These are phyloP conservation scores for Pleurotus citrinopileatus DNA, from an alignment of 768 basidiomycete genomes.

Conservation along the genomic window DNA sequence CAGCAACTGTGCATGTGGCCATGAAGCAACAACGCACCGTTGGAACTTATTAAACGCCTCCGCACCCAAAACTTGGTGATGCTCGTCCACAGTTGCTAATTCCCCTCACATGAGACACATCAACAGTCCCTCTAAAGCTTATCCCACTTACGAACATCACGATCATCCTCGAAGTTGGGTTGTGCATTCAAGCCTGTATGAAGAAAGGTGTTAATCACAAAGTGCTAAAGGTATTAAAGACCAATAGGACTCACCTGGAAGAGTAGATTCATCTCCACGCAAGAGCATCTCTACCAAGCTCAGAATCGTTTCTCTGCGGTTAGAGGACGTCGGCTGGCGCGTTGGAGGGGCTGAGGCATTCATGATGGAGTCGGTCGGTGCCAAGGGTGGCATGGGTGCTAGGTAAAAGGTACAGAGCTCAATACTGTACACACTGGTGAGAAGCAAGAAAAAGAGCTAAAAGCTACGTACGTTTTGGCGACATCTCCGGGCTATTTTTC, in stretches of 20 bases:
- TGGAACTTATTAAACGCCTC: conserved; percentile 10
- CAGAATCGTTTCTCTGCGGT: conserved; percentile 9
- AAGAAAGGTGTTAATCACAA: neutral
- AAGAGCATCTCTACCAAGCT: conserved; percentile 8
- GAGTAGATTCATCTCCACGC: conserved; percentile 3
- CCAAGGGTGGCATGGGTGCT: conserved; percentile 1
- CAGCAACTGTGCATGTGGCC: neutral
- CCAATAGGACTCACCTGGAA: neutral
- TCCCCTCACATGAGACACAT: neutral
- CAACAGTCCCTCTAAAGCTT: neutral
- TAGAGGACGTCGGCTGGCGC: conserved; percentile 1
- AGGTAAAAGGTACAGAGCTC: neutral
- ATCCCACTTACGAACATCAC: conserved; percentile 7
- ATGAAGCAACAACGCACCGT: neutral
- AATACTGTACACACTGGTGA: neutral
- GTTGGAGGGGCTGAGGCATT: neutral
- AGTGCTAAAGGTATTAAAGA: neutral
- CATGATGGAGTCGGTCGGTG: conserved; percentile 3
- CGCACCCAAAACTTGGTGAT: conserved; percentile 8
- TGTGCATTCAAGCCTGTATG: conserved; percentile 5
- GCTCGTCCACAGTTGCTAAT: conserved; percentile 9
- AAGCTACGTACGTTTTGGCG: conserved; percentile 2
- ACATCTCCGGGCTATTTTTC: neutral
- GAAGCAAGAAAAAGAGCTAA: neutral
- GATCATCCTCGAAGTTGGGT: conserved; percentile 9